Base-by-base conservation (phyloP, 345 rosid species). In the Populus ilicifolia region DNA sequence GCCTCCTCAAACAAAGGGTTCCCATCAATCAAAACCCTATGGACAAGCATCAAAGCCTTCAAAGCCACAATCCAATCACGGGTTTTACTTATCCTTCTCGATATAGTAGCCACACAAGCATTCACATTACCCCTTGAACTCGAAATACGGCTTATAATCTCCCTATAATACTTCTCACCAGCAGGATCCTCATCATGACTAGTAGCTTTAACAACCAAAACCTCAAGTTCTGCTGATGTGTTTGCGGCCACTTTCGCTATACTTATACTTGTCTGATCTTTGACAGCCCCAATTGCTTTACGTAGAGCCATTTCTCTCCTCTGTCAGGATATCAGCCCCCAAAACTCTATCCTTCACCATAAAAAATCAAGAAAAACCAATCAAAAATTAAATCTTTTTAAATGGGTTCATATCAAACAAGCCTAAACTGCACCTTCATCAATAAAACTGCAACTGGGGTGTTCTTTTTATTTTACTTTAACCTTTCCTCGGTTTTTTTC, bases 61-160 rank as follows among this genome's bases (percentile, higher is more conserved):
- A 95, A 86, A 1, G 97, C 98, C 68, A 95, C 97, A 73, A 87
- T 81, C 99, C 99, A 93, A 74, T 95, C 93, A 43, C 13, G 79
- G 41, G 84, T 81, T 70, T 77, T 81, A 27, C 75, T 69, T 27
- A 81, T 46, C 36, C 84, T 36, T 54, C 59, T 81, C 36, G 80
- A 73, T 16, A 81, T 38, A 11, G 78, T 23, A 39, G 78, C 75
- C 21, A 77, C 75, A 65, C 78, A 81, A 21, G 78, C 81, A 33
- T 39, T 63, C 29, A 74, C 78, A 41, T 77, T 77, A 59, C 71
- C 78, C 44, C 81, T 69, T 9, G 81, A 81, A 52, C 44, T 48
- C 20, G 78, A 77, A 39, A 78, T 70, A 16, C 73, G 78, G 62
- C 18, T 61, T 23, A 81, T 69, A n/a, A 81, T 81, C 69, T 81